Percentiles rank a stretch among this genome's conserved stretches.
phyloP scores from a whole-genome alignment of 495 filamentous ascomycete species.

The Penicillium lagena region DNA sequence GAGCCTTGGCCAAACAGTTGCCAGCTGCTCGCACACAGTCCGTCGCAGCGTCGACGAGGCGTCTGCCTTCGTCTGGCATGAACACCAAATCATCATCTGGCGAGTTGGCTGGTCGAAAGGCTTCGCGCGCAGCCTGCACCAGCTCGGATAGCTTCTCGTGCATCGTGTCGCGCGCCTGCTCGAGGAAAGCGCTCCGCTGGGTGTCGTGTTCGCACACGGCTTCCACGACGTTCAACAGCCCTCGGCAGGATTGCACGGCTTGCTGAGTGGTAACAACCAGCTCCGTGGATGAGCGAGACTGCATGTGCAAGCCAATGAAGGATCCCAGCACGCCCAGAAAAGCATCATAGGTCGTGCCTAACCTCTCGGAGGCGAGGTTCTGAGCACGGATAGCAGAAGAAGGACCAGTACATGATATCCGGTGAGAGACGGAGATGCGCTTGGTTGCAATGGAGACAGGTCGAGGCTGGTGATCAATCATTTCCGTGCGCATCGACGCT shows the following conservation, averaged over 20 bases:
- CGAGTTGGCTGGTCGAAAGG: conserved; percentile 55
- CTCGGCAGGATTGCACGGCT: conserved; percentile 72
- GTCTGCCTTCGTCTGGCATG: conserved; percentile 72
- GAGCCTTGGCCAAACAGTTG: conserved; percentile 82
- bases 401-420: conserved; percentile 46
- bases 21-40: conserved; percentile 85
- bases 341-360: conserved; percentile 71
- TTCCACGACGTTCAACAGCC: conserved; percentile 73
- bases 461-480: conserved; percentile 20
- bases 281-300: conserved; percentile 80
- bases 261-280: conserved; percentile 70
- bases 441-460: conserved; percentile 36
- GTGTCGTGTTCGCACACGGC: conserved; percentile 73
- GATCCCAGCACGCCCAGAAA: conserved; percentile 85
- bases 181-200: conserved; percentile 55
- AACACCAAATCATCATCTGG: conserved; percentile 68
- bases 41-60: conserved; percentile 74
- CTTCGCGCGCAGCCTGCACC: conserved; percentile 70
- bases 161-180: conserved; percentile 69
- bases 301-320: conserved; percentile 86
- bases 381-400: conserved; percentile 36
- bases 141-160: conserved; percentile 72
- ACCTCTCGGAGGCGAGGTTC: conserved; percentile 57
- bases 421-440: conserved; percentile 50
- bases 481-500: conserved; percentile 32